phyloP scores from a whole-genome alignment of 2,329 filamentous ascomycete species.

The Neurospora sp. region DNA sequence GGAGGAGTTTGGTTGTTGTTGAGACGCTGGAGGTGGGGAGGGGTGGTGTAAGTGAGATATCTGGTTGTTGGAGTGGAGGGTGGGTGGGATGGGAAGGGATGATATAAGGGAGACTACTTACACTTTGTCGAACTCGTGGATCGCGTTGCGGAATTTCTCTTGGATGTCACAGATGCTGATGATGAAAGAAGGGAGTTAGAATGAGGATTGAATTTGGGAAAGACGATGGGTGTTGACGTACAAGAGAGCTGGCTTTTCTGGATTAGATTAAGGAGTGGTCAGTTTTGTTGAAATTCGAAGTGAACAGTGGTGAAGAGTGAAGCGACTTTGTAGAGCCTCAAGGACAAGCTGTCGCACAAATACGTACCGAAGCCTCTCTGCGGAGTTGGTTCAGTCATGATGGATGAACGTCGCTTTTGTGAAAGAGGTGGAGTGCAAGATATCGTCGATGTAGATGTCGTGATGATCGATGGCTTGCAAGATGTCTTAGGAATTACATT shows the following conservation, averaged over 20 bases:
- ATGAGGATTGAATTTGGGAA: too few species aligned
- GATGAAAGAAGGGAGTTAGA: neutral
- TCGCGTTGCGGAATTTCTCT: constrained; percentile 79
- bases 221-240: constrained; percentile 19
- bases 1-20: constrained; percentile 60
- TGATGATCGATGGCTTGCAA: neutral
- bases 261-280: neutral
- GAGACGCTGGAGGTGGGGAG: constrained; percentile 38
- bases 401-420: neutral
- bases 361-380: constrained; percentile 15
- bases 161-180: constrained; percentile 88
- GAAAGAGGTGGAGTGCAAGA: neutral
- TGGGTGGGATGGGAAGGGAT: constrained; percentile 2
- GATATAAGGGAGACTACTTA: constrained; percentile 27
- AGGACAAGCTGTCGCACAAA: neutral
- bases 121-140: constrained; percentile 79
- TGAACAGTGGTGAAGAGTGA: neutral
- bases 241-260: constrained; percentile 43
- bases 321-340: neutral
- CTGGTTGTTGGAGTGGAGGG: neutral
- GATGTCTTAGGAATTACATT: accelerated
- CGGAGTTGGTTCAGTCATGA: constrained; percentile 12
- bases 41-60: neutral
- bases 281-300: neutral
- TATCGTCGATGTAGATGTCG: neutral